These are phyloP conservation scores for Arctium lappa DNA, from an alignment of 129 eudicot genomes.

Conservation along the genomic window DNA sequence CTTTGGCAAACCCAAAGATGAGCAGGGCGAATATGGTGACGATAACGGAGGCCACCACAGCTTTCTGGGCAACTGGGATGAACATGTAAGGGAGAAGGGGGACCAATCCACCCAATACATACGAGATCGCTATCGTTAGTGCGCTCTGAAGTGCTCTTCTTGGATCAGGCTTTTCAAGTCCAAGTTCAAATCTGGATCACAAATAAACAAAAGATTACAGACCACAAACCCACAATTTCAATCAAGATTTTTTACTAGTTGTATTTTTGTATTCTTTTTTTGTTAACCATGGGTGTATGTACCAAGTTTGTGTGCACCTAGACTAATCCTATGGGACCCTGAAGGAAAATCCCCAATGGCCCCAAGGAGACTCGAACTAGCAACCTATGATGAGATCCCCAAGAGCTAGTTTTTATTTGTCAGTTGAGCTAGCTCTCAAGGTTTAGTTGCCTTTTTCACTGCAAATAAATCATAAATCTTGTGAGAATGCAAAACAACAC, in stretches of 20 bases:
- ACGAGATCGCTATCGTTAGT: slow-evolving; percentile 75
- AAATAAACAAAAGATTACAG: not conserved
- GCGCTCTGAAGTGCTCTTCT: slow-evolving; percentile 87
- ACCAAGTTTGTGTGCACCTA: not conserved
- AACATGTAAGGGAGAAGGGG: slow-evolving; percentile 81
- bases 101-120: slow-evolving; percentile 73
- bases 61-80: slow-evolving; percentile 61
- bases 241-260: not conserved
- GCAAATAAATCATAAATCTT: not conserved
- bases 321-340: not conserved
- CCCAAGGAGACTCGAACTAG: no score
- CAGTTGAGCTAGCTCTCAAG: no score
- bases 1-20: slow-evolving; percentile 80
- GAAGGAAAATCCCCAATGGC: not conserved
- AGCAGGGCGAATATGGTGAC: slow-evolving; percentile 66
- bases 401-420: no score
- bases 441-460: not conserved
- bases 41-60: slow-evolving; percentile 60
- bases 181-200: slow-evolving; percentile 45
- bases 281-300: no score
- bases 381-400: no score
- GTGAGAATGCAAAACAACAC: not conserved
- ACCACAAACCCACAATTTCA: slow-evolving; percentile 3
- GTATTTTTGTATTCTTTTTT: not conserved
- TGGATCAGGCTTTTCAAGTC: slow-evolving; percentile 91